Base-by-base conservation (phyloP, 2,329 filamentous ascomycete species). In the Hypomyces rosellus region DNA sequence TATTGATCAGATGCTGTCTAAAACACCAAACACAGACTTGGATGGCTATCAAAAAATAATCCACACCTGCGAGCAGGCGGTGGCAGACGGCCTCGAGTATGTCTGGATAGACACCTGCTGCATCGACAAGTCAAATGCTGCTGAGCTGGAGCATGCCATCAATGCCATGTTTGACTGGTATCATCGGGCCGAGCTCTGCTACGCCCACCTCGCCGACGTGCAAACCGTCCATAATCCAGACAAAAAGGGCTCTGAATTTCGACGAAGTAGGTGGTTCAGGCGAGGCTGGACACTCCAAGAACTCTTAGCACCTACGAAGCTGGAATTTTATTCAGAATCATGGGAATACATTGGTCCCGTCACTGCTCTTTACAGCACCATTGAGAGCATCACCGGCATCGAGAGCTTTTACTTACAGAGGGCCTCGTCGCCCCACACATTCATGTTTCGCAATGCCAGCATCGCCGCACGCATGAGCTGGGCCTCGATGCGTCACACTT, bases 231-330 rank as follows among this genome's bases (percentile, higher is more conserved):
- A 41, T 9, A 48, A 52, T 9, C 37, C 48, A 1, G n/a, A n/a
- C 4, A 44, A 52, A 14, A 38, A 48, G 25, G 33, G 40, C 5
- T 36, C 44, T 20, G 18, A 20, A 11, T 33, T 60, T 46, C 50
- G 48, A 48, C 18, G 51, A 46, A 52, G 52, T 49, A 20, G 52
- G 53, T 64, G 61, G 58, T 62, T 61, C 16, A 55, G 47, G 38
- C 49, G 57, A 4, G 51, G 54, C 5, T 55, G 51, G 51, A 55
- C 54, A n/a, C 40, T 54, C 12, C 52, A 55, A 25, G 54, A 55
- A 34, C 49, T 55, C 36, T 46, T 54, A 1, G 54, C 51, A 6
- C 54, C 54, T 2, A 49, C 9, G 9, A 42, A 13, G 11, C 16
- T 53, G 6, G 22, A 34, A 7, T 53, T 53, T 38, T 38, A 46